Evolutionary conservation across 805 yeast genomes (phyloP).

Genomic region (Saturnispora silvae): DNA sequence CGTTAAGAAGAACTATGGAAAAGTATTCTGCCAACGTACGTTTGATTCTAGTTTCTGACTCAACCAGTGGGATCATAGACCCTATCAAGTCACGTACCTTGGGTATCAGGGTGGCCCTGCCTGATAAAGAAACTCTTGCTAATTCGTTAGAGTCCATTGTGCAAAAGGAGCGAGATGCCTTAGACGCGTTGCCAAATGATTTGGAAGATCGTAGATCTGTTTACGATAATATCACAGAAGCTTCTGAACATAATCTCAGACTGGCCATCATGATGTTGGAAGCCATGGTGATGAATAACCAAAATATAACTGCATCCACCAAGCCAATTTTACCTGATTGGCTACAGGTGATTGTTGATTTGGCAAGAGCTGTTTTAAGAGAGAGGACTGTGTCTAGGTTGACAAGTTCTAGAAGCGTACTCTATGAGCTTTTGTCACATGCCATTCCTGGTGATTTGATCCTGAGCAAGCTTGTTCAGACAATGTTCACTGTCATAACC

Average conservation of each 20-base stretch:
- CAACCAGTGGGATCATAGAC: conserved; percentile 83
- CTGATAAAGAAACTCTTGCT: conserved; percentile 49
- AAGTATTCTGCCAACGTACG: conserved; percentile 84
- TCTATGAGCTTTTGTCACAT: conserved; percentile 82
- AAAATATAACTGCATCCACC: conserved; percentile 35
- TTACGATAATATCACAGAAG: conserved; percentile 41
- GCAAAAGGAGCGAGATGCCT: conserved; percentile 38
- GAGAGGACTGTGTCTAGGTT: conserved; percentile 55
- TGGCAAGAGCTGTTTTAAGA: conserved; percentile 49
- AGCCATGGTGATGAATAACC: conserved; percentile 66
- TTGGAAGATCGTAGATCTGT: conserved; percentile 26
- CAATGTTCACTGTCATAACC: conserved; percentile 23
- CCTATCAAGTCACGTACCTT: conserved; percentile 93
- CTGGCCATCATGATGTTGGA: conserved; percentile 71
- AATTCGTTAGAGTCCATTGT: conserved; percentile 47
- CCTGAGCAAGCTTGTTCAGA: conserved; percentile 44
- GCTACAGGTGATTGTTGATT: conserved; percentile 64
- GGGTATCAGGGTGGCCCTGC: conserved; percentile 80
- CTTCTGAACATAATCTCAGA: conserved; percentile 64
- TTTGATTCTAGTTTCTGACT: conserved; percentile 72
- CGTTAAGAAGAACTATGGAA: conserved; percentile 92
- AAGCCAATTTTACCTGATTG: conserved; percentile 72
- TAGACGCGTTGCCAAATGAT: conserved; percentile 24
- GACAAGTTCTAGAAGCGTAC: conserved; percentile 50
- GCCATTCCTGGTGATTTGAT: conserved; percentile 87